These are phyloP conservation scores for Globisporangium uncinulatum DNA, from an alignment of 352 stramenopile species.

Conservation along the genomic window DNA sequence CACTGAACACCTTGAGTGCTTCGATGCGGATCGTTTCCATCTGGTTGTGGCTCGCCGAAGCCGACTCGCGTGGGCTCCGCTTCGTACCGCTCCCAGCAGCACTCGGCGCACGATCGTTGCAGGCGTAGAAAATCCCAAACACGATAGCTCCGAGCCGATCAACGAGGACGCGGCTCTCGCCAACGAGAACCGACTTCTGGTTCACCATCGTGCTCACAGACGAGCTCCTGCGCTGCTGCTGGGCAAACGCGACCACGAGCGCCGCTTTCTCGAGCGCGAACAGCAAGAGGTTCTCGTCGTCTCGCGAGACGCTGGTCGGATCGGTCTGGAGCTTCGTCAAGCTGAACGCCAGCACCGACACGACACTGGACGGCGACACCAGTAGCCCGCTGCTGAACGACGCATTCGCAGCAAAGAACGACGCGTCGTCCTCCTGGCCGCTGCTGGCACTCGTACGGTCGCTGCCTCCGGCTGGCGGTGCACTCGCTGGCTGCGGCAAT, in stretches of 20 bases:
- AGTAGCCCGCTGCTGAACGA: conserved; percentile 13
- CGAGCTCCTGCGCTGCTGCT: conserved; percentile 6
- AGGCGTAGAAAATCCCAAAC: conserved; percentile 16
- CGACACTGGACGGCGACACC: conserved; percentile 13
- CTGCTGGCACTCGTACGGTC: neutral
- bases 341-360: conserved; percentile 11
- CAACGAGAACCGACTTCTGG: conserved; percentile 11
- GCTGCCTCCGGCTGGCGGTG: neutral
- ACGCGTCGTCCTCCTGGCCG: conserved; percentile 5
- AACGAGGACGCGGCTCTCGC: conserved; percentile 12
- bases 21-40: conserved; percentile 15
- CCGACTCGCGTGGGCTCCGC: neutral
- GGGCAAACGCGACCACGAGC: conserved; percentile 8
- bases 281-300: conserved; percentile 18
- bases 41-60: conserved; percentile 1
- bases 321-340: conserved; percentile 7
- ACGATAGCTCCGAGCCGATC: conserved; percentile 17
- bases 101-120: neutral
- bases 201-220: conserved; percentile 10
- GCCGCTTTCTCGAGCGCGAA: conserved; percentile 16
- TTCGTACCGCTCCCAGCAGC: neutral
- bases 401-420: conserved; percentile 18
- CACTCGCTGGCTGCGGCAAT: neutral
- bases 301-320: conserved; percentile 4
- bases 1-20: conserved; percentile 13